phyloP scores from a whole-genome alignment of 495 filamentous ascomycete genomes.

The Choiromyces venosus region DNA sequence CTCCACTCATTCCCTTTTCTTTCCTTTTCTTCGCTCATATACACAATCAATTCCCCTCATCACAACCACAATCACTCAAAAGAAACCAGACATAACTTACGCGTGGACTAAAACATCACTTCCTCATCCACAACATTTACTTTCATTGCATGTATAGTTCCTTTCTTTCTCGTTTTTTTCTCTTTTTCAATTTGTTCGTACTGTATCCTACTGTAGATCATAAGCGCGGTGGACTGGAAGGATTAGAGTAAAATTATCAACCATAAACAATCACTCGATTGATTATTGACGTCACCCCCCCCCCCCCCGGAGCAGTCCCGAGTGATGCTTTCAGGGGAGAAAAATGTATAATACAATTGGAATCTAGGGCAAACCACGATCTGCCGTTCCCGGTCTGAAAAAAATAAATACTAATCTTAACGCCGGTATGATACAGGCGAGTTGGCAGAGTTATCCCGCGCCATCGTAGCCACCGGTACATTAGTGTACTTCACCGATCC shows the following conservation, averaged over 20 bases:
- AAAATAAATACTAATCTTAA: too few species aligned
- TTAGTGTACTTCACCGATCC: too few species aligned
- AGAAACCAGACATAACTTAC: not conserved
- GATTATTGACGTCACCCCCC: not conserved
- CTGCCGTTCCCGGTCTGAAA: not conserved
- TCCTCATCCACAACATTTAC: not conserved
- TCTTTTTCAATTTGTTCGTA: not conserved
- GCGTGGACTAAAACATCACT: not conserved
- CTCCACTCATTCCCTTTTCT: not conserved
- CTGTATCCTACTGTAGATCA: not conserved
- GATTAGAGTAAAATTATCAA: not conserved
- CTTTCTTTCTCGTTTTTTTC: not conserved
- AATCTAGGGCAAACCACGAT: not conserved
- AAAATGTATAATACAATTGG: not conserved
- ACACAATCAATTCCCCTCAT: not conserved
- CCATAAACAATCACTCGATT: slow-evolving; percentile 9
- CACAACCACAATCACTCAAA: not conserved
- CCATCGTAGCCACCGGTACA: too few species aligned
- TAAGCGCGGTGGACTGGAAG: not conserved
- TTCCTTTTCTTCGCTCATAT: not conserved
- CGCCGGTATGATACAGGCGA: not conserved
- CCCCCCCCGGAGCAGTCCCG: not conserved
- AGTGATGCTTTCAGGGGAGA: not conserved
- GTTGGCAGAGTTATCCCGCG: not conserved
- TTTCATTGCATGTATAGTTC: not conserved